Evolutionary conservation across 148 eudicot species (phyloP), one percentile per base, ranked within the genome.

Genomic region (Rhododendron griersonianum): DNA sequence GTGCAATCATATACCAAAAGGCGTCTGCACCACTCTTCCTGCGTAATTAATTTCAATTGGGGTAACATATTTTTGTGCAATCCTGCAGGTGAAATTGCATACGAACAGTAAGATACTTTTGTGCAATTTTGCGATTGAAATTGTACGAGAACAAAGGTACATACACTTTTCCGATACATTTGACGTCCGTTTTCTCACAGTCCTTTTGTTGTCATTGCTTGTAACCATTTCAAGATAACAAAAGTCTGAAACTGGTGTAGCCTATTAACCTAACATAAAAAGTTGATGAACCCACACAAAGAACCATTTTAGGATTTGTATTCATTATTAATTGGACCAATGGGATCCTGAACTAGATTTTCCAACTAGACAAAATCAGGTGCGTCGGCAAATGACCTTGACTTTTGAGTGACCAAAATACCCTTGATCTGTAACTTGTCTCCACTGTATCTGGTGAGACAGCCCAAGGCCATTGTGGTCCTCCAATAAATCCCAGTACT

Each of bases 301-400:
- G 16, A 81, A 35, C 28, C 15, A 59, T 57, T 23, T 59, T 55
- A 81, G 47, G 44, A 81, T 47, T 30, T 37, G 48, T 19, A n/a
- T 57, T 55, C 76, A 33, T 71, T 59, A 51, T 57, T 57, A 33
- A 33, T 37, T 33, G 25, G 67, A 81, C 83, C 63, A 53, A 53
- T 18, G 44, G 30, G 67, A 13, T 23, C 30, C 23, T 35, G 28
- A 35, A 57, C 37, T 55, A 55, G 1, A 41, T 35, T 57, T 48
- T 37, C 59, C 71, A 35, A 71, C 15, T 2, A 44, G 35, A 61
- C 84, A 11, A 82, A 48, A 82, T 61, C 84, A 16, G 41, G 75
- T 63, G 75, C 51, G 84, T 82, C 84, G 84, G 84, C 21, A 63
- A 3, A 63, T 39, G 53, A 63, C 84, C 69, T 63, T 39, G 84